These are phyloP conservation scores for Eimeria sp. DNA, from an alignment of 169 alveolate species.

Conservation along the genomic window DNA sequence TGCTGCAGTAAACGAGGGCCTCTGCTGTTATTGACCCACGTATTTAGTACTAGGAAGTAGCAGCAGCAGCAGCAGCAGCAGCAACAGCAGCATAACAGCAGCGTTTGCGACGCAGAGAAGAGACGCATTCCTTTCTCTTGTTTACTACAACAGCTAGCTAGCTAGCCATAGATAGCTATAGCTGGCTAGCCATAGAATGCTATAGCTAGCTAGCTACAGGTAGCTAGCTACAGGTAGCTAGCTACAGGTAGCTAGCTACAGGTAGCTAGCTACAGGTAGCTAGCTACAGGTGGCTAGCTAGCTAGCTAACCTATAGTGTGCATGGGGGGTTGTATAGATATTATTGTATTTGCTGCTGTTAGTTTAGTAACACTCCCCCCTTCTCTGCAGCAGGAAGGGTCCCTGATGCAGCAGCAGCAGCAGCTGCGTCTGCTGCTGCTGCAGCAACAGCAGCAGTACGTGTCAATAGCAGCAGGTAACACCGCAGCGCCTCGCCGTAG, in stretches of 20 bases:
- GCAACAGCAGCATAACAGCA: background rate
- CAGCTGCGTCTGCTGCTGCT: slow-evolving; percentile 1
- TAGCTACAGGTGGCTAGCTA: background rate
- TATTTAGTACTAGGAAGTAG: background rate
- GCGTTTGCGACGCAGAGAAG: background rate
- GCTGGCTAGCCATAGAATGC: background rate
- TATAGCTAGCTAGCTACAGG: background rate
- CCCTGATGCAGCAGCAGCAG: slow-evolving; percentile 31
- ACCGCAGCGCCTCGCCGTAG: background rate
- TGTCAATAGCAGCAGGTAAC: background rate
- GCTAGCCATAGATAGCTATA: no score
- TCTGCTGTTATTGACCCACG: background rate
- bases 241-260: background rate
- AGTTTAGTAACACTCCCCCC: background rate
- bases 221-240: background rate
- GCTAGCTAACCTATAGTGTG: background rate
- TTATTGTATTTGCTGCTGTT: background rate
- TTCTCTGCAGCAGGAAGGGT: background rate
- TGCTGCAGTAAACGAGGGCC: no score
- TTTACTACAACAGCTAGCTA: background rate
- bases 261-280: background rate
- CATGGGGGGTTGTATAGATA: background rate
- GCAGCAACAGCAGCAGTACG: slow-evolving; percentile 10
- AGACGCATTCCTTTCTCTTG: background rate
- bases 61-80: background rate